Conservation (phyloP, 306 rosid genomes). For the Datisca glomerata region DNA sequence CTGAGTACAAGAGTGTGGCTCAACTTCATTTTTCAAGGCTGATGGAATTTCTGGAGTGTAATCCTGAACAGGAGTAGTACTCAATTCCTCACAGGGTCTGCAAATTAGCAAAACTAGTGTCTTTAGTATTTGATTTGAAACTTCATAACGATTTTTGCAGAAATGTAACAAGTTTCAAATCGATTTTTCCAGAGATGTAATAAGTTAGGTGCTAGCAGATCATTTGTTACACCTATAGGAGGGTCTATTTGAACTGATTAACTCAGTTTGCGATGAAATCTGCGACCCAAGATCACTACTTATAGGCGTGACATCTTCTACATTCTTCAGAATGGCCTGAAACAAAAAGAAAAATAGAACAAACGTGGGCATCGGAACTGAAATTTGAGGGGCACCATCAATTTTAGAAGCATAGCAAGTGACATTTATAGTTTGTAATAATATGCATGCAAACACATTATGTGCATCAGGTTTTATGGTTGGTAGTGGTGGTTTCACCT, state of each 20-base stretch:
- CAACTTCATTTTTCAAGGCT: slow-evolving; percentile 20
- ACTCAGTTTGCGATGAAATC: slow-evolving; percentile 54
- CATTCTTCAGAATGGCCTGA: slow-evolving; percentile 47
- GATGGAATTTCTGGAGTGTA: slow-evolving; percentile 48
- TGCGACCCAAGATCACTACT: slow-evolving; percentile 45
- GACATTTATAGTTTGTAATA: neutral
- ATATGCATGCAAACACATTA: neutral
- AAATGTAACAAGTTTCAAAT: too few relatives aligned
- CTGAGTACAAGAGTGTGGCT: slow-evolving; percentile 22
- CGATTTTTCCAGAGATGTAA: slow-evolving; percentile 5
- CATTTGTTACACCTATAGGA: slow-evolving; percentile 25
- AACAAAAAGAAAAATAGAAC: too few relatives aligned
- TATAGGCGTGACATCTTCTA: slow-evolving; percentile 28
- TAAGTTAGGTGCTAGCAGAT: neutral
- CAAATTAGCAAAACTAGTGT: slow-evolving; percentile 16
- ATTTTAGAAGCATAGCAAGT: slow-evolving; percentile 6
- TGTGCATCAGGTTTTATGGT: too few relatives aligned
- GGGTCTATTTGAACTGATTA: slow-evolving; percentile 42
- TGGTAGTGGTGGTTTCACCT: too few relatives aligned
- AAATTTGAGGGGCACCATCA: too few relatives aligned
- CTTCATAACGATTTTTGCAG: too few relatives aligned
- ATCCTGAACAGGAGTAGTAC: slow-evolving; percentile 28
- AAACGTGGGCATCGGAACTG: too few relatives aligned
- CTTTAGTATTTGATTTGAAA: neutral
- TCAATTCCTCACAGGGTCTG: slow-evolving; percentile 40